Evolutionary conservation across 192 early-diverging fungal species (phyloP).

Genomic region (Geranomyces michiganensis): DNA sequence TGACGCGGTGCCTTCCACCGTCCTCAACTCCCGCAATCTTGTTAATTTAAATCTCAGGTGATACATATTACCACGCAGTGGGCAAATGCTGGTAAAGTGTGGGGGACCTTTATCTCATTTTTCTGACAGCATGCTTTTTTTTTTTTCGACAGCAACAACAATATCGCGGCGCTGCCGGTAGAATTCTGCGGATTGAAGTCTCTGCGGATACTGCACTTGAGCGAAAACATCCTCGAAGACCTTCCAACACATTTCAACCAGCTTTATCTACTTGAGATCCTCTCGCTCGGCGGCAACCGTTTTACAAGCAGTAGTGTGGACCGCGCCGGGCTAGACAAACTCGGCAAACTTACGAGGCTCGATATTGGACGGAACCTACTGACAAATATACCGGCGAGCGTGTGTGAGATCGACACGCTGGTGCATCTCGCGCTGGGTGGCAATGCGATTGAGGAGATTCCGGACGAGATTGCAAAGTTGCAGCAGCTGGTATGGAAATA

Average conservation of each 20-base stretch:
- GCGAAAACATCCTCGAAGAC: slow-evolving; percentile 17
- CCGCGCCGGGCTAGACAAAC: slow-evolving; percentile 21
- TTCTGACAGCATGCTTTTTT: not conserved
- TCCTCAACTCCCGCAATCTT: slow-evolving; percentile 8
- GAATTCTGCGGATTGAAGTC: slow-evolving; percentile 10
- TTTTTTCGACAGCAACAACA: slow-evolving; percentile 22
- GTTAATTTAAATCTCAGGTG: slow-evolving; percentile 26
- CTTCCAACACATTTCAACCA: slow-evolving; percentile 24
- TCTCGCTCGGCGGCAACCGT: slow-evolving; percentile 30
- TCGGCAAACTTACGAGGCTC: slow-evolving; percentile 11
- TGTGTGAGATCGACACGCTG: slow-evolving; percentile 26
- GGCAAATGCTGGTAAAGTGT: not conserved
- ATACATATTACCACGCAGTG: not conserved
- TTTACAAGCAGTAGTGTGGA: slow-evolving; percentile 19
- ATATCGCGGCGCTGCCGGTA: slow-evolving; percentile 8
- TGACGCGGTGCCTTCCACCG: not conserved
- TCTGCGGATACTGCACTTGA: slow-evolving; percentile 22
- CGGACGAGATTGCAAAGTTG: slow-evolving; percentile 21
- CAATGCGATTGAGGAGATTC: slow-evolving; percentile 24
- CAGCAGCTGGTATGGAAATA: slow-evolving; percentile 23
- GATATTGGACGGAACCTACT: slow-evolving; percentile 24
- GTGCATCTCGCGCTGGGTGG: slow-evolving; percentile 21
- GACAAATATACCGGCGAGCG: slow-evolving; percentile 10
- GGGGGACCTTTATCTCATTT: not conserved
- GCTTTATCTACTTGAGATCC: slow-evolving; percentile 17